Conservation (phyloP, 768 basidiomycete genomes). For the Obba rivulosa region DNA sequence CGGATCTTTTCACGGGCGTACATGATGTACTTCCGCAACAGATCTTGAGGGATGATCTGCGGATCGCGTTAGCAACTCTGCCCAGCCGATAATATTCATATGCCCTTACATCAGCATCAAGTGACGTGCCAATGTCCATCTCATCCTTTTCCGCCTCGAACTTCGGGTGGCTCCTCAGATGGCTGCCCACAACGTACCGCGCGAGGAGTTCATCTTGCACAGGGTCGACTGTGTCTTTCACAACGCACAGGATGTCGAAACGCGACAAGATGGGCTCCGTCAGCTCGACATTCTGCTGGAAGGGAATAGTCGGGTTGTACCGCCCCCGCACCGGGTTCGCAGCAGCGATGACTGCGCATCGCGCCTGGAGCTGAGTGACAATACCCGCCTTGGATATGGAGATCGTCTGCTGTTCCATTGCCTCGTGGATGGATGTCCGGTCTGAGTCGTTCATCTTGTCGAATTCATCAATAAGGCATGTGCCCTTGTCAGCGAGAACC, state of each 20-base stretch:
- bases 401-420: slow-evolving; percentile 99
- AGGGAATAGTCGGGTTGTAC: slow-evolving; percentile 97
- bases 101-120: slow-evolving; percentile 82
- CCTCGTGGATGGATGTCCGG: slow-evolving; percentile 97
- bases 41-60: slow-evolving; percentile 94
- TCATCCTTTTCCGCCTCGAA: slow-evolving; percentile 87
- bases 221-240: slow-evolving; percentile 96
- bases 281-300: slow-evolving; percentile 96
- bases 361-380: slow-evolving; percentile 94
- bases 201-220: slow-evolving; percentile 95
- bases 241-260: slow-evolving; percentile 97
- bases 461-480: slow-evolving; percentile 97
- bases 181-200: slow-evolving; percentile 96
- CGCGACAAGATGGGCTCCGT: slow-evolving; percentile 98
- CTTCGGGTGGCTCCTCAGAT: slow-evolving; percentile 89
- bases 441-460: slow-evolving; percentile 99
- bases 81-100: background rate
- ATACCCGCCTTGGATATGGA: slow-evolving; percentile 99
- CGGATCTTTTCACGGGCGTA: slow-evolving; percentile 90
- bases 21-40: slow-evolving; percentile 98
- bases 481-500: slow-evolving; percentile 97
- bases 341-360: slow-evolving; percentile 96
- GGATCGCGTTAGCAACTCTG: background rate
- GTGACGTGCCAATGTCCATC: slow-evolving; percentile 82
- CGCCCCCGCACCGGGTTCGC: slow-evolving; percentile 96